Percentiles rank a stretch among this genome's conserved stretches.
Conservation (phyloP, 2,329 filamentous ascomycete species). For the Talaromyces rugulosus region DNA sequence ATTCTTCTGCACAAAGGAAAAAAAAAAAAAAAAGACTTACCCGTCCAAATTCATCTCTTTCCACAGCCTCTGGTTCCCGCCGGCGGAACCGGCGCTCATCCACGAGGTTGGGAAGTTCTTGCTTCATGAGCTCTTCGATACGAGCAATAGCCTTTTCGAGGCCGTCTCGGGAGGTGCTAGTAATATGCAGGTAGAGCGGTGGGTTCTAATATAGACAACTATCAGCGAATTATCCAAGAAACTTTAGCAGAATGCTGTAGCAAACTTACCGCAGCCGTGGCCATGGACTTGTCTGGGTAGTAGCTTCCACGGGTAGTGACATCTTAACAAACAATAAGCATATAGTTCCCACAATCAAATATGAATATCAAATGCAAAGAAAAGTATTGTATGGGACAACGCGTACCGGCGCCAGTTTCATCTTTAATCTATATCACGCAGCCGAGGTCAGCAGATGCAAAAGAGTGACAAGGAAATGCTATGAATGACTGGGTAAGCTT, state of each 20-base stretch:
- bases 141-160: slow-evolving; percentile 81
- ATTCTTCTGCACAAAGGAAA: background rate
- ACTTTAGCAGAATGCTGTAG: background rate
- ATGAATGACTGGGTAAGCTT: slow-evolving; percentile 65
- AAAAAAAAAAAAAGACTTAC: slow-evolving; percentile 44
- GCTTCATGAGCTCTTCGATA: slow-evolving; percentile 93
- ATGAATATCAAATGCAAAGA: slow-evolving; percentile 19
- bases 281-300: slow-evolving; percentile 96
- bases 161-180: slow-evolving; percentile 86
- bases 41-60: slow-evolving; percentile 85
- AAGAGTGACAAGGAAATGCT: slow-evolving; percentile 60
- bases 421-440: slow-evolving; percentile 98
- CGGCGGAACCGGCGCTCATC: slow-evolving; percentile 90
- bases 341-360: slow-evolving; percentile 44
- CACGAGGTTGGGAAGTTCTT: slow-evolving; percentile 90
- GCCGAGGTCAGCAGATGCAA: slow-evolving; percentile 90
- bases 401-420: slow-evolving; percentile 99
- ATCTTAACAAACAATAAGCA: slow-evolving; percentile 73
- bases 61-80: slow-evolving; percentile 62
- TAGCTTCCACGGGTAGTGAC: slow-evolving; percentile 97
- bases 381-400: slow-evolving; percentile 40
- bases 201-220: slow-evolving; percentile 62
- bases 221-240: background rate
- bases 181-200: slow-evolving; percentile 90
- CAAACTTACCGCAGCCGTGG: slow-evolving; percentile 75